Evolutionary conservation across 2,329 filamentous ascomycete genomes (phyloP), one percentile per base, ranked within the genome.

Genomic region (Esteya vermicola): DNA sequence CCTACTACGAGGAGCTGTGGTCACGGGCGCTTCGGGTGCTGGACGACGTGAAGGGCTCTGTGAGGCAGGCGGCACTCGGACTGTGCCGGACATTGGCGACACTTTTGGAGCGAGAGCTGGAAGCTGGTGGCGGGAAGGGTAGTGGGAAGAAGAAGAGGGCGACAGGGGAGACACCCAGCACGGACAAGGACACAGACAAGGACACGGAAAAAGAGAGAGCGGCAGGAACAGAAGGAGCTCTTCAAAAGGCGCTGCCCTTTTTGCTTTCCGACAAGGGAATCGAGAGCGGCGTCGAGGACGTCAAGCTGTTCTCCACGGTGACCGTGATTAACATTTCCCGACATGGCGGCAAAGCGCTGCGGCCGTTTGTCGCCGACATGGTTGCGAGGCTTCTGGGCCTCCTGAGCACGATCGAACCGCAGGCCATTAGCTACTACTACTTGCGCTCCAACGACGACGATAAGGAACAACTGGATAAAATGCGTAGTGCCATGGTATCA

Each of bases 31-130:
- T 96, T 57, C 93, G 85, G 52, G 86, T 98, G 0, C 67, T 96
- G 6, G 91, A 98, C 56, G 91, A 98, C 56, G 93, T 96, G 57
- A 98, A 98, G 56, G 81, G 81, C 8, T 86, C 81, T 1, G 91
- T 98, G 5, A 74, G 91, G 38, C 68, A 72, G 27, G 82, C 86
- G 2, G 91, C 91, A 1, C 69, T 86, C 34, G 78, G 78, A 44
- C 69, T 98, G 5, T 93, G 88, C 51, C 79, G 88, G 55, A 76
- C 78, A 1, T 67, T 98, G 27, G 93, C 86, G 1, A 86, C 84
- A 39, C 82, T 84, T 14, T 70, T 96, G 13, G 85, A 93, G 4
- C 78, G 86, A 22, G 83, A 86, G 44, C 70, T 95, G 2, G 85
- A 94, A 56, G 78, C 85, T 33, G 82, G 83, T 28, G 33, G 39